Percentiles rank a stretch among this genome's conserved stretches.
phyloP scores from a whole-genome alignment of 2,329 filamentous ascomycete species.

The Leptographium flavum region DNA sequence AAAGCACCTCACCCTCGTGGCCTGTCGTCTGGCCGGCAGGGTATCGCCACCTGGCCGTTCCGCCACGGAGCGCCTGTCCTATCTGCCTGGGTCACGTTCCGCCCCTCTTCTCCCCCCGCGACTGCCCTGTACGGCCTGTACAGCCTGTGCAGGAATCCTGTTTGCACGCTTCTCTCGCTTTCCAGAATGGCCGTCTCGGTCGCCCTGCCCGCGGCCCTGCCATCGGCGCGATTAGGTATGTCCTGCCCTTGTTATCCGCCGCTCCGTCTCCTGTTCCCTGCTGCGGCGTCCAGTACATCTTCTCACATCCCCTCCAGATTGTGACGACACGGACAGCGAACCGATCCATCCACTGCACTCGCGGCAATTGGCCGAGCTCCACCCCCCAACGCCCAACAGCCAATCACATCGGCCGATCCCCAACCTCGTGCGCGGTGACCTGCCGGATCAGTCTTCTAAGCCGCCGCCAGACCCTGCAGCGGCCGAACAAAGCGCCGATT shows the following conservation, averaged over 20 bases:
- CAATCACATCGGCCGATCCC: constrained; percentile 4
- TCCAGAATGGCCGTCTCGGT: constrained; percentile 17
- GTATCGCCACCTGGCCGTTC: background rate
- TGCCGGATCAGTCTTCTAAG: background rate
- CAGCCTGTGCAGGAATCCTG: too few relatives aligned
- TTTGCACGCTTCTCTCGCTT: constrained; percentile 1
- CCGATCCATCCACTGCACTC: constrained; percentile 3
- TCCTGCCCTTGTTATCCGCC: background rate
- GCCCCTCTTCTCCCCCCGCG: background rate
- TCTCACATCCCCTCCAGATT: constrained; percentile 5
- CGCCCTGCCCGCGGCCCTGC: constrained; percentile 16
- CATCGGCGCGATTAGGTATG: constrained; percentile 18
- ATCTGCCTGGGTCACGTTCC: background rate
- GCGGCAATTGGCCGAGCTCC: background rate
- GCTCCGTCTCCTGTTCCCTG: background rate
- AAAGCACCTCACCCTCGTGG: background rate
- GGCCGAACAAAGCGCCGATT: background rate
- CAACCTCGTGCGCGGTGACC: background rate
- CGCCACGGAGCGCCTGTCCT: background rate
- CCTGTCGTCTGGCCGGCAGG: background rate
- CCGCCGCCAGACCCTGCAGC: background rate
- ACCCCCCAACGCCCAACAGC: background rate
- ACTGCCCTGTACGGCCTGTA: background rate
- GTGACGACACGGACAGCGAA: constrained; percentile 8
- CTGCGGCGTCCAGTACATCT: background rate